These are phyloP conservation scores for Dichomitus squalens DNA, from an alignment of 1,284 basidiomycete species.

Conservation along the genomic window DNA sequence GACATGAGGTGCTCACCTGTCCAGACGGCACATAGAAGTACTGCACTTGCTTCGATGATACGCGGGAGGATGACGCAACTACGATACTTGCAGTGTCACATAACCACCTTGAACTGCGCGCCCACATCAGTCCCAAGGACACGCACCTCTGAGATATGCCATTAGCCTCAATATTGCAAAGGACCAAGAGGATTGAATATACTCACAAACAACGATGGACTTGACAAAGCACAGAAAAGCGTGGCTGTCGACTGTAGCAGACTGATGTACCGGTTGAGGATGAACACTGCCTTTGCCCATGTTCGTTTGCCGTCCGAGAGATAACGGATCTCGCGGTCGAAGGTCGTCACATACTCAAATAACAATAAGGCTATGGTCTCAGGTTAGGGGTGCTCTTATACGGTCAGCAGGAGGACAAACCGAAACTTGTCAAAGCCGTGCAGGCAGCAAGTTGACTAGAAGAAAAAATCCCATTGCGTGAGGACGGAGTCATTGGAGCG, in stretches of 20 bases:
- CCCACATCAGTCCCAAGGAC: too few species aligned
- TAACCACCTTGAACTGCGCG: background rate
- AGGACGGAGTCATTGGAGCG: too few species aligned
- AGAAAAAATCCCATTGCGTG: too few species aligned
- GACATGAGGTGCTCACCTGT: background rate
- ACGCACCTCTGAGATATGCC: background rate
- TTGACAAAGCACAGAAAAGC: background rate
- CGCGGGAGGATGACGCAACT: conserved; percentile 4
- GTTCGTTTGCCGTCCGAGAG: conserved; percentile 2
- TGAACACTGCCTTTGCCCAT: conserved; percentile 6
- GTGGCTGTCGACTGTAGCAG: background rate
- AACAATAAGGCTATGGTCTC: background rate
- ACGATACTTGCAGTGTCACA: background rate
- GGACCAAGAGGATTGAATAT: background rate
- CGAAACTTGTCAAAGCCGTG: too few species aligned
- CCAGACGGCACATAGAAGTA: conserved; percentile 3
- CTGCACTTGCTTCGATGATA: background rate
- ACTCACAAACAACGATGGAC: background rate
- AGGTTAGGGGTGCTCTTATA: background rate
- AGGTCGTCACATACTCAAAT: conserved; percentile 6
- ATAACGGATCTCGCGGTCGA: conserved; percentile 7
- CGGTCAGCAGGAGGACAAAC: background rate
- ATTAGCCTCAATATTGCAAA: background rate
- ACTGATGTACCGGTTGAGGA: conserved; percentile 11
- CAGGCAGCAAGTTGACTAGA: too few species aligned